Evolutionary conservation across 345 rosid genomes (phyloP), one percentile per base, ranked within the genome.

Genomic region (Citrus reticulata): DNA sequence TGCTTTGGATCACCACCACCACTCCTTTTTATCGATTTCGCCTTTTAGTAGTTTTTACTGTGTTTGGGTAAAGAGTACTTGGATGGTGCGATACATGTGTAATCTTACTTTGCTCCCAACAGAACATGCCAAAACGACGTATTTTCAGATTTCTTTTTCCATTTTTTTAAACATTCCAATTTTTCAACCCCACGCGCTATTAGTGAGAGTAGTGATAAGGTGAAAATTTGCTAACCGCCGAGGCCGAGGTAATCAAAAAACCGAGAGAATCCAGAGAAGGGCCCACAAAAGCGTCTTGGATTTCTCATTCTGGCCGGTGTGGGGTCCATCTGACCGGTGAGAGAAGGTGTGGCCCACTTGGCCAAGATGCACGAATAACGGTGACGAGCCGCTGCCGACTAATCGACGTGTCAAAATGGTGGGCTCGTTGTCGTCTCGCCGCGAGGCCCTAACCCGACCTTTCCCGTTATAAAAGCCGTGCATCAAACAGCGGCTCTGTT

Each of bases 331-430:
- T 1, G 46, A 72, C 6, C 2, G 25, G 11, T 7, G 2, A 5
- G 24, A 13, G 40, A 67, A 2, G 30, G 17, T 3, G 1, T 16
- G 80, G 27, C 81, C 77, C 77, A 82, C 37, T 0, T n/a, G 2
- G 37, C 42, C 9, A 25, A 10, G 78, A 61, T 75, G 83, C 88
- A 87, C 85, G 57, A 80, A 62, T 82, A 83, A 61, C 89, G 89
- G 88, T 83, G 89, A 87, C 89, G 88, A 81, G 89, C 78, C 86
- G 91, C 93, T 88, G 87, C 91, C 83, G 81, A 80, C 75, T 70
- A 40, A 62, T 62, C 24, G 72, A 73, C 58, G 67, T 34, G 66
- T 20, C 62, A 59, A 14, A n/a, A 10, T 1, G 17, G 16, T 30
- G 19, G 17, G 9, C 25, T 71, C 27, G 58, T 72, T 67, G 55